These are phyloP conservation scores for Arachnomyces sp. DNA, from an alignment of 2,329 filamentous ascomycete species.

Conservation along the genomic window DNA sequence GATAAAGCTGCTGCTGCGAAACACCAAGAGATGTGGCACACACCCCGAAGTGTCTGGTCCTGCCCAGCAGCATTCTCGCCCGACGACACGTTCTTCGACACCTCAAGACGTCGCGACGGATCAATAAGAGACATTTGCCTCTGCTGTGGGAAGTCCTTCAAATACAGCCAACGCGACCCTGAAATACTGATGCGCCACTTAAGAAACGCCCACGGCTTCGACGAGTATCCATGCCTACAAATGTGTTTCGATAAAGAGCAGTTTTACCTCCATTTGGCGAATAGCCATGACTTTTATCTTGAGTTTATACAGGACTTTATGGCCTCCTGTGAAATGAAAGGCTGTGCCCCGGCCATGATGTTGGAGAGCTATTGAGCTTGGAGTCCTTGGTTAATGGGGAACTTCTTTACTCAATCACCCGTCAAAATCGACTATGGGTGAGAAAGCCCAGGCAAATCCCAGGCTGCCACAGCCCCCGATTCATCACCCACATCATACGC, in stretches of 20 bases:
- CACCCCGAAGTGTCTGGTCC: slow-evolving; percentile 5
- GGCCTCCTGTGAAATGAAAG: slow-evolving; percentile 6
- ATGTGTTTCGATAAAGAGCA: slow-evolving; percentile 8
- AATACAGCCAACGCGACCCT: slow-evolving; percentile 2
- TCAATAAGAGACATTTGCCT: slow-evolving; percentile 3
- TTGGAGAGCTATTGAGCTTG: too few species aligned
- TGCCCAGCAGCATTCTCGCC: slow-evolving; percentile 2
- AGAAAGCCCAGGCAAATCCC: too few species aligned
- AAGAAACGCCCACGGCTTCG: slow-evolving; percentile 7
- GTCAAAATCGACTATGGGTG: too few species aligned
- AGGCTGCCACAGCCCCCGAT: too few species aligned
- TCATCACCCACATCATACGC: too few species aligned
- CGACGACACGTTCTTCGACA: too few species aligned
- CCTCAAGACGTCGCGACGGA: too few species aligned
- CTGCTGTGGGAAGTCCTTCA: slow-evolving; percentile 8
- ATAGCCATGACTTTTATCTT: slow-evolving; percentile 7
- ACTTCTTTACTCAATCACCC: too few species aligned
- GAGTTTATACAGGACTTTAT: slow-evolving; percentile 8
- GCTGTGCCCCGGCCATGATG: slow-evolving; percentile 2
- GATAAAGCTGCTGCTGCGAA: not conserved
- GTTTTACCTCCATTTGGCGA: slow-evolving; percentile 9
- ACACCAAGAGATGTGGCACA: slow-evolving; percentile 9
- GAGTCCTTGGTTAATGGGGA: too few species aligned
- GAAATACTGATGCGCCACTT: slow-evolving; percentile 7
- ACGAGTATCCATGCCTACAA: slow-evolving; percentile 5